Evolutionary conservation across 441 rosid genomes (phyloP).

Genomic region (Erysimum cheiri): DNA sequence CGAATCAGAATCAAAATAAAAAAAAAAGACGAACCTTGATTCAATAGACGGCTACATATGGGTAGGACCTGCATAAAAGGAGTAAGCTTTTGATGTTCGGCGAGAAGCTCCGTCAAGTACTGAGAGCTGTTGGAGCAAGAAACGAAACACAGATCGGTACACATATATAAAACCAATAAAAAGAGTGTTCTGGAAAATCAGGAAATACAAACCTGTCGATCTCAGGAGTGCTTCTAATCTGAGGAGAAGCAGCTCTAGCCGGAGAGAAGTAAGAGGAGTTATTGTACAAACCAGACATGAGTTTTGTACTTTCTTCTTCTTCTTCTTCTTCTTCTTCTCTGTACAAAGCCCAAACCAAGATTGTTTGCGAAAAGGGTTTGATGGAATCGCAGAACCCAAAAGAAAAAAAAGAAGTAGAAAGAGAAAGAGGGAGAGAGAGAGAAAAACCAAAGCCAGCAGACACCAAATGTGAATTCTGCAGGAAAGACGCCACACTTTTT

Average conservation of each 20-base stretch:
- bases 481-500: conserved; percentile 45
- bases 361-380: conserved; percentile 20
- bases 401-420: conserved; percentile 17
- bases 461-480: conserved; percentile 47
- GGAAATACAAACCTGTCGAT: conserved; percentile 67
- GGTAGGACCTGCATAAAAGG: conserved; percentile 91
- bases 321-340: conserved; percentile 27
- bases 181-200: conserved; percentile 5
- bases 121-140: conserved; percentile 54
- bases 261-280: conserved; percentile 84
- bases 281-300: conserved; percentile 95
- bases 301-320: conserved; percentile 7
- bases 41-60: conserved; percentile 77
- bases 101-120: conserved; percentile 87
- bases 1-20: conserved; percentile 46
- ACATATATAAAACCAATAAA: neutral
- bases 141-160: conserved; percentile 45
- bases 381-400: conserved; percentile 11
- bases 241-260: conserved; percentile 96
- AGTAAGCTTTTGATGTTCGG: conserved; percentile 94
- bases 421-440: conserved; percentile 10
- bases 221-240: conserved; percentile 92
- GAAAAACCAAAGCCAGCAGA: conserved; percentile 24
- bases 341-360: conserved; percentile 20
- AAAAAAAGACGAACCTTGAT: conserved; percentile 73